Conservation (phyloP, 495 filamentous ascomycete genomes). For the Penicillium simplicissimum region DNA sequence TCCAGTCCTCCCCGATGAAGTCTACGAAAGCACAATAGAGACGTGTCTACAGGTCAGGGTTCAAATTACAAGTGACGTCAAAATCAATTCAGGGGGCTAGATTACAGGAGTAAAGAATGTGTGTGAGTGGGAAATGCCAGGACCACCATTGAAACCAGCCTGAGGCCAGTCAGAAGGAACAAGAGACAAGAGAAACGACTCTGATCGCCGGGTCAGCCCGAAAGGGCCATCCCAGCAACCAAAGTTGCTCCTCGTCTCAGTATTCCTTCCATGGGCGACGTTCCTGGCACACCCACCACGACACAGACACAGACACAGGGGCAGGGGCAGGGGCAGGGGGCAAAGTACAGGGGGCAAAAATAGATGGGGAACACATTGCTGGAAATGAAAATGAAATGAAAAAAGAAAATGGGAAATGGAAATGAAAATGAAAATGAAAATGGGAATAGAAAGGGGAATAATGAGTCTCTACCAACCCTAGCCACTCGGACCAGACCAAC, state of each 20-base stretch:
- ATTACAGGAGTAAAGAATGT: constrained; percentile 22
- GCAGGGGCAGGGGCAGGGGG: constrained; percentile 14
- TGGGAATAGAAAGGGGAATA: constrained; percentile 10
- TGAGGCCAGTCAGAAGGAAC: not conserved
- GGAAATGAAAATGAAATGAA: constrained; percentile 10
- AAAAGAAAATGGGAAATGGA: not conserved
- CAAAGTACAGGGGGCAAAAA: constrained; percentile 16
- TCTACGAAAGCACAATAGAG: not conserved
- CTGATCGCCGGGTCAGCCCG: not conserved
- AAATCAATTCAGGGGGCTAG: constrained; percentile 19
- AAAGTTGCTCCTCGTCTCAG: not conserved
- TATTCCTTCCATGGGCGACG: not conserved
- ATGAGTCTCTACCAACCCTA: constrained; percentile 2
- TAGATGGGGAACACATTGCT: constrained; percentile 31
- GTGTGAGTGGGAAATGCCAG: constrained; percentile 9
- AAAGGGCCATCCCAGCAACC: not conserved
- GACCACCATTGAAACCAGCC: constrained; percentile 2
- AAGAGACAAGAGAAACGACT: constrained; percentile 3
- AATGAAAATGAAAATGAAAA: too few species aligned
- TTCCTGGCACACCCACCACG: constrained; percentile 11
- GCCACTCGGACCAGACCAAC: constrained; percentile 15
- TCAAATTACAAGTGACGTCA: not conserved
- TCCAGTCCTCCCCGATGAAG: not conserved
- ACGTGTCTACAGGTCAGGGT: not conserved
- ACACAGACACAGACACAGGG: not conserved